These are phyloP conservation scores for Limnomonas spitsbergensis DNA, from an alignment of 139 green algal species.

Conservation along the genomic window DNA sequence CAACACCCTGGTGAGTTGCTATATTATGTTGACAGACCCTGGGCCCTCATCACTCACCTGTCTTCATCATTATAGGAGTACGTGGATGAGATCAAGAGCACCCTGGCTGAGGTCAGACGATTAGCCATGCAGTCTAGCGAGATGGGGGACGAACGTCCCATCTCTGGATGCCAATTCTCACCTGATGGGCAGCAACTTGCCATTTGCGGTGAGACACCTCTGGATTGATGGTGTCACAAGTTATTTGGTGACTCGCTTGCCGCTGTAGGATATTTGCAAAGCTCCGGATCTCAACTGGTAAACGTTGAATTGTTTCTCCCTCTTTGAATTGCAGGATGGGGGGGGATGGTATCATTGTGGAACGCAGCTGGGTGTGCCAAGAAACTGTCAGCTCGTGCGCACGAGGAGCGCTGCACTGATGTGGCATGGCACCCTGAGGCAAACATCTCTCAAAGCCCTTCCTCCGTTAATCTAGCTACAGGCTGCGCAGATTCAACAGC, in stretches of 20 bases:
- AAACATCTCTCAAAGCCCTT: constrained; percentile 5
- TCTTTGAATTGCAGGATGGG: constrained; percentile 74
- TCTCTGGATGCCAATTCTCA: constrained; percentile 73
- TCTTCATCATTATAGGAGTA: background rate
- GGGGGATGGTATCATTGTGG: constrained; percentile 76
- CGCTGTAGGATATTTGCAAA: too few relatives aligned
- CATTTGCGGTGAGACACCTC: constrained; percentile 37
- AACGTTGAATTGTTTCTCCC: too few relatives aligned
- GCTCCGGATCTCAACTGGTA: too few relatives aligned
- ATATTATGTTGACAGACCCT: too few relatives aligned
- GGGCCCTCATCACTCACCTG: too few relatives aligned
- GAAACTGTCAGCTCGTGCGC: constrained; percentile 48
- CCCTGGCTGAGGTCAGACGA: background rate
- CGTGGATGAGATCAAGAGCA: background rate
- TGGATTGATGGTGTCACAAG: background rate
- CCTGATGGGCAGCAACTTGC: constrained; percentile 62
- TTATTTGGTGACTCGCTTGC: background rate
- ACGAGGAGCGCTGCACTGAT: constrained; percentile 79
- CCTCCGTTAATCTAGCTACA: constrained; percentile 47
- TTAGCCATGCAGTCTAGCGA: constrained; percentile 61
- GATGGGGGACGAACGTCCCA: constrained; percentile 84
- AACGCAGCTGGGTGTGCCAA: constrained; percentile 36
- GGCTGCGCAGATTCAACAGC: constrained; percentile 68
- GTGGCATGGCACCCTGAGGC: constrained; percentile 79
- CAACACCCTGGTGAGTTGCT: too few relatives aligned